These are phyloP conservation scores for Fagus crenata DNA, from an alignment of 306 rosid genomes.

Conservation along the genomic window DNA sequence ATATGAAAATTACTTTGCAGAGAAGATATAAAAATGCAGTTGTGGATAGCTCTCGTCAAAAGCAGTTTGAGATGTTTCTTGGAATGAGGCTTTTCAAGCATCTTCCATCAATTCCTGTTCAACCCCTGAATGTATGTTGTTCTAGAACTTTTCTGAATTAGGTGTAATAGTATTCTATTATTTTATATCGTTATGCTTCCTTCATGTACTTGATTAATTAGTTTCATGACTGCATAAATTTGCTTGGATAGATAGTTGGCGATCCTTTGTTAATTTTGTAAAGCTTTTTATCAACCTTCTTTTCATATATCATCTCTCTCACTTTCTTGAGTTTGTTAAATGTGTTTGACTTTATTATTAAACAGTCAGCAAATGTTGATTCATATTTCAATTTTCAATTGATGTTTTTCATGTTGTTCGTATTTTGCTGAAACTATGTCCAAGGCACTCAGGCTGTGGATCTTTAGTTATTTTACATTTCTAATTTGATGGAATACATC, in stretches of 20 bases:
- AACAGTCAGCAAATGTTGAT: conserved; percentile 12
- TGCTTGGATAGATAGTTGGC: conserved; percentile 31
- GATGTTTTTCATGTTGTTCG: conserved; percentile 3
- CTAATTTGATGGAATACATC: neutral
- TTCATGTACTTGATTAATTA: conserved; percentile 9
- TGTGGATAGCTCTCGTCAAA: conserved; percentile 98
- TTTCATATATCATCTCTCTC: conserved; percentile 1
- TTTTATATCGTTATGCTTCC: neutral
- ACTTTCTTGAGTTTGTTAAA: neutral
- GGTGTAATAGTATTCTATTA: conserved; percentile 29
- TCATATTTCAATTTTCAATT: neutral
- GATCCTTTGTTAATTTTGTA: conserved; percentile 19
- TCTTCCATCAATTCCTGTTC: conserved; percentile 87
- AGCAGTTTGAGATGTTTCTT: conserved; percentile 92
- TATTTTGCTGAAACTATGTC: neutral
- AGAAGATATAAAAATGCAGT: conserved; percentile 91
- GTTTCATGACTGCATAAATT: conserved; percentile 1
- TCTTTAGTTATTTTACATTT: neutral
- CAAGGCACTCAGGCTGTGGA: neutral
- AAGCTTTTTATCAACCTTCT: conserved; percentile 6
- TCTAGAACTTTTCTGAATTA: conserved; percentile 38
- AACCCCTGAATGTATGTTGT: conserved; percentile 83
- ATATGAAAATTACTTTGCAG: conserved; percentile 92
- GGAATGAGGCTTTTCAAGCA: conserved; percentile 97
- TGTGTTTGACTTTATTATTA: conserved; percentile 17